phyloP scores from a whole-genome alignment of 495 filamentous ascomycete genomes.

The Chaetomium fimeti region DNA sequence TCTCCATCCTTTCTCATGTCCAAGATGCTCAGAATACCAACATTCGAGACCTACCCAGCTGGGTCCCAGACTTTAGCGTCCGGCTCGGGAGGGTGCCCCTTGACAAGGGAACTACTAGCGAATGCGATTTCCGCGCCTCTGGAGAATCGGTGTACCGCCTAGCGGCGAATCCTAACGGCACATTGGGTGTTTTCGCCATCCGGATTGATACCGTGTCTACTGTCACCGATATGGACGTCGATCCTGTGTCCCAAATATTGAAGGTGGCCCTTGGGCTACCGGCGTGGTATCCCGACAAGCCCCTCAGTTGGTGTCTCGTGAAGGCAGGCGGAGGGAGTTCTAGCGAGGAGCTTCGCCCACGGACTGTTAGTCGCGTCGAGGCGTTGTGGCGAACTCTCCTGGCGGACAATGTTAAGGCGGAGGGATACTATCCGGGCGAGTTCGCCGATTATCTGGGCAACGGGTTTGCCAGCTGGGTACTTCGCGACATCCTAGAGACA shows the following conservation, averaged over 20 bases:
- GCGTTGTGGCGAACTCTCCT: neutral
- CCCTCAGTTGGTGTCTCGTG: neutral
- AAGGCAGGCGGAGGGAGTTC: neutral
- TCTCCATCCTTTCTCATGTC: neutral
- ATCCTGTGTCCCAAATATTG: neutral
- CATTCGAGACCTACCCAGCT: neutral
- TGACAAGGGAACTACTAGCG: neutral
- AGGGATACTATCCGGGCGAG: neutral
- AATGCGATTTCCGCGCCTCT: neutral
- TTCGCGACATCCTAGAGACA: neutral
- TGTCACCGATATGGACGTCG: neutral
- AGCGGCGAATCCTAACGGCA: neutral
- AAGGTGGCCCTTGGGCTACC: neutral
- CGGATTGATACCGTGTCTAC: neutral
- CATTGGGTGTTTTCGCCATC: neutral
- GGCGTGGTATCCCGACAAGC: neutral
- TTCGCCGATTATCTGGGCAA: neutral
- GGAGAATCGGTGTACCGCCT: neutral
- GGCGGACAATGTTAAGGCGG: neutral
- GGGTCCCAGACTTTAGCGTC: neutral
- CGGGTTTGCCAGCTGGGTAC: neutral
- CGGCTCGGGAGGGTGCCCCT: neutral
- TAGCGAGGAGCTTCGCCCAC: neutral
- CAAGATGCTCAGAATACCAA: neutral
- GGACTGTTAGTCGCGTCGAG: neutral